Base-by-base conservation (phyloP, 805 yeast species). In the Wickerhamomyces hampshirensis region DNA sequence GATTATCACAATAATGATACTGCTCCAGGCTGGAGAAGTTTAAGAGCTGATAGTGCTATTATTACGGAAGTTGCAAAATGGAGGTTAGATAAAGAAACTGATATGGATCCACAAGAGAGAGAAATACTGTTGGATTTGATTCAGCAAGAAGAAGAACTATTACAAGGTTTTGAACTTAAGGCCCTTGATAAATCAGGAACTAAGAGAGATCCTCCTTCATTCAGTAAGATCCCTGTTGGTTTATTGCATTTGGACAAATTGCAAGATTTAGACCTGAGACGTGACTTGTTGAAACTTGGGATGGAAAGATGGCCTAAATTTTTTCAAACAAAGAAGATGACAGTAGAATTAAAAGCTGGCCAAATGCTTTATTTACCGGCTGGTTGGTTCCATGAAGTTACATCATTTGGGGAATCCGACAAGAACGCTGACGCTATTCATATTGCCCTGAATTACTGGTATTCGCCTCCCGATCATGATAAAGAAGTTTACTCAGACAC, bases 341-440 rank as follows among this genome's bases (percentile, higher is more conserved):
- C 68, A 13, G 76, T 77, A 2, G 62, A 69, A 51, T 45, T 83
- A 18, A 51, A 67, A 19, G 77, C 80, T 0, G 87, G 87, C 0
- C 77, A 81, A 33, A 75, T 80, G 79, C 55, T 83, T 16, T 83
- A 73, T 51, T 53, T 83, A 18, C 91, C 91, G 1, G 72, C 84
- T 1, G 88, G 91, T 3, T 83, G 89, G 89, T 83, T 83, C 50
- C 91, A 83, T 53, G 91, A 83, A 54, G 91, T 83, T 2, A 72
- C 84, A 1, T 78, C 85, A 8, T 79, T 65, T 53, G 80, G 80
- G 3, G 55, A 53, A 6, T 44, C 38, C 4, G 42, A 47, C 10
- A 28, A 14, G 2, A 16, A 33, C 8, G 47, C 38, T 3, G 46
- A 40, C 6, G 44, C 51, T 23, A 29, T 66, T 3, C 91, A 83